Evolutionary conservation across 345 rosid genomes (phyloP), one percentile per base, ranked within the genome.

Genomic region (Abelmoschus esculentus): DNA sequence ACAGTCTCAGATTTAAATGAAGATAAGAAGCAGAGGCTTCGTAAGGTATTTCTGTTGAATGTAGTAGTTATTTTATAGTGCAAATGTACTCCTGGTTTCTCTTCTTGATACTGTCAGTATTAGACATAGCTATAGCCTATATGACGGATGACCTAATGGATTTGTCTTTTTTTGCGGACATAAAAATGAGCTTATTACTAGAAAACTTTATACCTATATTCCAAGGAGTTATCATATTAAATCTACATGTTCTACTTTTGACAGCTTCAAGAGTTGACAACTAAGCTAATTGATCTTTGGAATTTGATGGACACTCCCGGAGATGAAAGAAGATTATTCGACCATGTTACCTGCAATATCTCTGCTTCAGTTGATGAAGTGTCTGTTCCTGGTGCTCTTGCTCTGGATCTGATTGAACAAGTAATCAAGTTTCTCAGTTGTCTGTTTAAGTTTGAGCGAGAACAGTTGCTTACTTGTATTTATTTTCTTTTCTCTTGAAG

Each of bases 211-310:
- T 7, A 18, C 47, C 5, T 42, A 32, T 58, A 14, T 57, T 58
- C 40, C 53, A 12, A 55, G 42, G 29, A 31, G 3, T 63, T n/a
- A 29, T 50, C 4, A 56, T 26, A 65, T 67, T 61, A 55, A 66
- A 40, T 76, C 72, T 55, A 74, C 50, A 15, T 64, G 12, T 58
- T 52, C 56, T 31, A 74, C 36, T 61, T 38, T 72, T 40, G 53
- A 44, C 89, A 95, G 99, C 99, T 95, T 77, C 98, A 95, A 89
- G 98, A 95, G 78, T 84, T 90, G 36, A 89, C 93, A 47, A 80
- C 85, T 70, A 96, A 90, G 80, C 80, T 95, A 52, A 79, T 78
- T 79, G 99, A 95, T 71, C 87, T 92, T 49, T 95, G 99, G 99
- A 92, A 92, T 79, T 86, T 92, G 78, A 92, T 95, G 99, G 99